A percentile compares a stretch with the other conserved stretches of the same genome.
Evolutionary conservation across 1,139 yeast genomes (phyloP).

Genomic region (Pichia sp.): DNA sequence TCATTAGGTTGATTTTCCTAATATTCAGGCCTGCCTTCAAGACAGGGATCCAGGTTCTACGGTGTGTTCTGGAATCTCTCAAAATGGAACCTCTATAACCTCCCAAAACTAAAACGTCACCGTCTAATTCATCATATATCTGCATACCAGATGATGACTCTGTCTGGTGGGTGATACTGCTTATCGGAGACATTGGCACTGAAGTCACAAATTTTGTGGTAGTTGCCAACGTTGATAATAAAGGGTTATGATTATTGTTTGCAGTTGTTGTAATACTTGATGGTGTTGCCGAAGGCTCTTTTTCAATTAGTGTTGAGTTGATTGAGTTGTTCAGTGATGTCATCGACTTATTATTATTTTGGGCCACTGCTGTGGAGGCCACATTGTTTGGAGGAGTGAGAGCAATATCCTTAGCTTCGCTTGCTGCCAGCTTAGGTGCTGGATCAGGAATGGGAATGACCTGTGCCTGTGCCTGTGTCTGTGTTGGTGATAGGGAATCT

Average conservation of each 20-base stretch:
- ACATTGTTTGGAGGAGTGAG: not conserved
- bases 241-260: not conserved
- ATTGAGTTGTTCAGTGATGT: not conserved
- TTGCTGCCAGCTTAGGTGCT: not conserved
- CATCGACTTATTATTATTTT: not conserved
- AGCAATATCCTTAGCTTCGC: not conserved
- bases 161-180: conserved; percentile 13
- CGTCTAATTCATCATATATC: conserved; percentile 52
- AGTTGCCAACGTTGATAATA: not conserved
- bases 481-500: not conserved
- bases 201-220: conserved; percentile 5
- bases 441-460: conserved; percentile 2
- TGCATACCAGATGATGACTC: conserved; percentile 29
- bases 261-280: not conserved
- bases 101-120: conserved; percentile 76
- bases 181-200: conserved; percentile 6
- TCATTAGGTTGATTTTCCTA: conserved; percentile 58
- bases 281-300: not conserved
- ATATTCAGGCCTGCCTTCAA: conserved; percentile 78
- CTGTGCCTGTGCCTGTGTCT: not conserved
- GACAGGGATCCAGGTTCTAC: conserved; percentile 77
- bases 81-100: conserved; percentile 87
- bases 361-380: not conserved
- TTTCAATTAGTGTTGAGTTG: not conserved
- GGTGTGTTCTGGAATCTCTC: conserved; percentile 57